Evolutionary conservation across 225 moss, liverwort and hornwort genomes (phyloP).

Genomic region (Anthoceros angustus): DNA sequence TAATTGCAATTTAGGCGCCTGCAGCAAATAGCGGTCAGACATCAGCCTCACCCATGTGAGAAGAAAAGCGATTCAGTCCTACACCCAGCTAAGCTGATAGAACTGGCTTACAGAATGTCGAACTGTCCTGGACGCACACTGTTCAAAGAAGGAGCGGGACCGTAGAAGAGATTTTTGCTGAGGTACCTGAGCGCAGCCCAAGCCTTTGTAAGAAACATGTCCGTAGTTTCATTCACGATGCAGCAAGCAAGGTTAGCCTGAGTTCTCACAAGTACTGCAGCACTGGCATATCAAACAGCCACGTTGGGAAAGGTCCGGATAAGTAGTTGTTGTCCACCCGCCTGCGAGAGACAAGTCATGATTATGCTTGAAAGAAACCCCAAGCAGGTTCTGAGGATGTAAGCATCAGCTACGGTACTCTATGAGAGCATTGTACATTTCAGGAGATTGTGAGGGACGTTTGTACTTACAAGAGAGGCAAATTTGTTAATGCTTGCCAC

Average conservation of each 20-base stretch:
- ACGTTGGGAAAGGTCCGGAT: not conserved
- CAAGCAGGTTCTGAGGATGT: not conserved
- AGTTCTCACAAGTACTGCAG: not conserved
- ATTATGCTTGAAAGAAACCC: not conserved
- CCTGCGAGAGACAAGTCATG: not conserved
- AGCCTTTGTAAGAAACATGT: too few species aligned
- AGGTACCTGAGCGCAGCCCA: not conserved
- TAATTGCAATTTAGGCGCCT: not conserved
- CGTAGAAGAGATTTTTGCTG: slow-evolving; percentile 1
- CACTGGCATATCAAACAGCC: not conserved
- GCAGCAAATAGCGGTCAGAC: not conserved
- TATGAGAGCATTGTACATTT: not conserved
- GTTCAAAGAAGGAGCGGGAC: not conserved
- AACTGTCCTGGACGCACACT: not conserved
- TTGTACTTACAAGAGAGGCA: not conserved
- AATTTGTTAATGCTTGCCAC: not conserved
- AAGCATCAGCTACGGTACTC: not conserved
- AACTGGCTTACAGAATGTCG: not conserved
- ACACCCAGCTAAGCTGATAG: not conserved
- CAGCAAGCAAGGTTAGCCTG: not conserved
- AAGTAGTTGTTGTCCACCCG: slow-evolving; percentile 3
- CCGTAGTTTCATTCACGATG: too few species aligned
- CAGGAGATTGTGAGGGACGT: not conserved
- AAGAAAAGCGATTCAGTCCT: not conserved
- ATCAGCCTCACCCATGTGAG: too few species aligned